These are phyloP conservation scores for Fusarium sterilihyphosum DNA, from an alignment of 2,329 filamentous ascomycete species.

Conservation along the genomic window DNA sequence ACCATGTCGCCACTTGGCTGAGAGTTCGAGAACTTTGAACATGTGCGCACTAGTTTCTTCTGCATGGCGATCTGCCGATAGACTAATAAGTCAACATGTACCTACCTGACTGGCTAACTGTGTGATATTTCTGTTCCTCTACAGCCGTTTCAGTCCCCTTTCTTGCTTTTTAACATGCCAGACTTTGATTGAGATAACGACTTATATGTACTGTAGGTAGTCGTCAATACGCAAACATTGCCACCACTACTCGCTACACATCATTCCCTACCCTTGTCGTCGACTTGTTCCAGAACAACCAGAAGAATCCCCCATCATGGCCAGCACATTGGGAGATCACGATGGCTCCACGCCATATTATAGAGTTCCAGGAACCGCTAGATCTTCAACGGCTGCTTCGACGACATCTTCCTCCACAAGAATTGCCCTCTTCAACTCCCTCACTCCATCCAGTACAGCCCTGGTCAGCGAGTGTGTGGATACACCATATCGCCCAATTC, in stretches of 20 bases:
- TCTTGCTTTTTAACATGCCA: background rate
- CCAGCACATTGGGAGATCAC: constrained; percentile 10
- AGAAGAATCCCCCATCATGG: constrained; percentile 9
- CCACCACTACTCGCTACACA: background rate
- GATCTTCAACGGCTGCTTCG: constrained; percentile 27
- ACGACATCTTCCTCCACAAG: constrained; percentile 28
- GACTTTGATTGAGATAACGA: background rate
- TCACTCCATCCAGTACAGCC: constrained; percentile 30
- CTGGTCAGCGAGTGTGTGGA: constrained; percentile 29
- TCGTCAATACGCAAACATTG: background rate
- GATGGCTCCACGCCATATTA: constrained; percentile 6
- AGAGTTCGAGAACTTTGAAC: constrained; percentile 18
- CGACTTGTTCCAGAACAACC: background rate
- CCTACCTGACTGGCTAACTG: constrained; percentile 3
- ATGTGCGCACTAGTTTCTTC: constrained; percentile 14
- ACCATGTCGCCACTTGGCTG: constrained; percentile 26
- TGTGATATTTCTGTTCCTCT: constrained; percentile 14
- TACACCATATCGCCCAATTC: constrained; percentile 25
- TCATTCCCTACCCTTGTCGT: background rate
- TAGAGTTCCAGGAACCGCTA: constrained; percentile 22
- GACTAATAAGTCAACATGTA: constrained; percentile 3
- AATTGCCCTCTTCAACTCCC: constrained; percentile 27
- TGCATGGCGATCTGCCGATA: constrained; percentile 28
- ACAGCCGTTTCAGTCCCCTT: background rate
- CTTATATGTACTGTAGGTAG: background rate